Base-by-base conservation (phyloP, 2,329 filamentous ascomycete genomes). In the Aspergillus awamori region DNA sequence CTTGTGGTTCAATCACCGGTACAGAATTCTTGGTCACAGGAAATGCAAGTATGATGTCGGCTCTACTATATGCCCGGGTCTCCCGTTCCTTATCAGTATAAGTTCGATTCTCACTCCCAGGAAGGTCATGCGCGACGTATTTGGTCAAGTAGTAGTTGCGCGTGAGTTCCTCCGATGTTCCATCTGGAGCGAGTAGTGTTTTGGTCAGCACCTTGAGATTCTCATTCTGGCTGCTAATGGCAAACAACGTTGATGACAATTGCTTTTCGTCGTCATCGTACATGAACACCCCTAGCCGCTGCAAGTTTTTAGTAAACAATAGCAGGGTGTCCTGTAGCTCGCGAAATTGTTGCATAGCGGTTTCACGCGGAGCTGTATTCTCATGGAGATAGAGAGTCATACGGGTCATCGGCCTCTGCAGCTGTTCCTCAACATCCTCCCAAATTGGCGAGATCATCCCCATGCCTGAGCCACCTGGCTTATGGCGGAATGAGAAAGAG, bases 371-470 rank as follows among this genome's bases (percentile, higher is more conserved):
- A 8, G 56, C 15, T 3, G 53, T 47, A 22, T 38, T 33, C 8
- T 61, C 57, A 24, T 61, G 59, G 3, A 70, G 52, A 20, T 64
- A 69, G 0, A 82, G 68, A 0, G 76, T 81, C 4, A 81, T 77
- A 7, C 76, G 72, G 1, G 79, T 81, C 1, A 63, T 5, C 2
- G 22, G 24, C 5, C 59, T 30, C 24, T 48, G 58, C 4, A 52
- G 24, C 6, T 11, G 26, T 4, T 43, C 36, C 7, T 60, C 38
- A 10, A 26, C n/a, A 0, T 66, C 49, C 45, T 69, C 62, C 54
- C 72, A 69, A 1, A 72, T 73, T 56, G 83, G 83, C 0, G 77
- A 78, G 1, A 84, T 77, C 82, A 85, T 86, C 1, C 82, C 83
- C 38, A 85, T 70, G 1, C 83, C 83, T 0, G 76, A 74, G 2